Conservation (phyloP, 2,329 filamentous ascomycete genomes). For the Ceratocystis diversiconidia region DNA sequence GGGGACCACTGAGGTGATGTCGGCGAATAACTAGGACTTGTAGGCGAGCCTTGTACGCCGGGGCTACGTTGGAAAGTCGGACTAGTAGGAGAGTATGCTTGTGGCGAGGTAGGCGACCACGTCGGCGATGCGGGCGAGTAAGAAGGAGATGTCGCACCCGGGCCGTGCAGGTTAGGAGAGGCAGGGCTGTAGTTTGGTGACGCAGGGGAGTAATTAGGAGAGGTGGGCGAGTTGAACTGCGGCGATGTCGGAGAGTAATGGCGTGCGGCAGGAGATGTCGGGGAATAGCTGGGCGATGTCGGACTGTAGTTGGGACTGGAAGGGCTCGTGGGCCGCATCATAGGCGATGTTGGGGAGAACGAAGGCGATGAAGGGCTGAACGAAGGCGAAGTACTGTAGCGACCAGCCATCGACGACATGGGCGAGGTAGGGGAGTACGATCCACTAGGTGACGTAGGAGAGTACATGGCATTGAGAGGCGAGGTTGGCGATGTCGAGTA, state of each 20-base stretch:
- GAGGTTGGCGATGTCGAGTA: conserved; percentile 58
- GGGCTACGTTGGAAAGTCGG: conserved; percentile 43
- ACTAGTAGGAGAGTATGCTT: conserved; percentile 49
- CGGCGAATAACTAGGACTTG: conserved; percentile 60
- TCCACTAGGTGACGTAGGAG: conserved; percentile 60
- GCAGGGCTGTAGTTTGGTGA: conserved; percentile 61
- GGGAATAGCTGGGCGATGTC: conserved; percentile 51
- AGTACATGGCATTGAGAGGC: conserved; percentile 46
- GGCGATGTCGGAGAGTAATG: conserved; percentile 61
- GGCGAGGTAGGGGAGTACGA: conserved; percentile 68
- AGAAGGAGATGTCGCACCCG: conserved; percentile 38
- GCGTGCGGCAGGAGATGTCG: conserved; percentile 43
- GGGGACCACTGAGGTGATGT: conserved; percentile 39
- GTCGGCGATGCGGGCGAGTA: conserved; percentile 60
- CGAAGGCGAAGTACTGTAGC: conserved; percentile 43
- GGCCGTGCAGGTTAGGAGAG: conserved; percentile 39
- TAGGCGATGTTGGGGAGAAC: conserved; percentile 48
- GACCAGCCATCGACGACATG: conserved; percentile 39
- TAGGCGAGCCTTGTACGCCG: conserved; percentile 44
- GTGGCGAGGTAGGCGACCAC: conserved; percentile 62
- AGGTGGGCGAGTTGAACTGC: conserved; percentile 60
- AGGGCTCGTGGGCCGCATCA: conserved; percentile 40
- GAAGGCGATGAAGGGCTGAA: conserved; percentile 51
- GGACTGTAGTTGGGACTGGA: conserved; percentile 50
- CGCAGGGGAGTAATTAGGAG: conserved; percentile 56